Conservation (phyloP, 805 yeast species). For the Martiniozyma abietophila region DNA sequence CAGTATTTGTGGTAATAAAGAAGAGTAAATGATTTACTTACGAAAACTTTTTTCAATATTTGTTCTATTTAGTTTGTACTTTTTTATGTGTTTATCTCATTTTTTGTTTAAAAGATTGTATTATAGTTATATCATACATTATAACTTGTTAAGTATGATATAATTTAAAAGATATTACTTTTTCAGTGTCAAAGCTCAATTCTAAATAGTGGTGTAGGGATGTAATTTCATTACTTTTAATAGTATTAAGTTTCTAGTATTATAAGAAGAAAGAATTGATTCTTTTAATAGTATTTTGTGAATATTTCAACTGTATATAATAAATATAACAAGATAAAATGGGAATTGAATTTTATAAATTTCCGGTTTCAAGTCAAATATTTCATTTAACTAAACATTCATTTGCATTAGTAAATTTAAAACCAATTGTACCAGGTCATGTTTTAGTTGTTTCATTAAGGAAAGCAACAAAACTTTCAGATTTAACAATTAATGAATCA, state of each 20-base stretch:
- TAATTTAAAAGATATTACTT: too few relatives aligned
- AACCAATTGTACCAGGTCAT: conserved; percentile 93
- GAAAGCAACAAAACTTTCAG: conserved; percentile 54
- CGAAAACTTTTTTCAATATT: background rate
- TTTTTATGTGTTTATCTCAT: too few relatives aligned
- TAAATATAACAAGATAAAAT: background rate
- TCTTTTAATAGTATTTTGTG: background rate
- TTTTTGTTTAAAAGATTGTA: too few relatives aligned
- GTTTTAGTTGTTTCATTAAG: conserved; percentile 82
- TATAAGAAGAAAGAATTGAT: too few relatives aligned
- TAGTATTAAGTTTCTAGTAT: too few relatives aligned
- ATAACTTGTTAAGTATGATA: too few relatives aligned
- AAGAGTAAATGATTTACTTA: background rate
- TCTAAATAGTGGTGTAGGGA: too few relatives aligned
- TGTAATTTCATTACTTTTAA: too few relatives aligned
- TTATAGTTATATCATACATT: too few relatives aligned
- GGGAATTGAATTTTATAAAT: conserved; percentile 39
- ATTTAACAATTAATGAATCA: conserved; percentile 62
- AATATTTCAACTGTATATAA: background rate
- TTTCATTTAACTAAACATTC: conserved; percentile 50
- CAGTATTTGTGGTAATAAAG: conserved; percentile 4
- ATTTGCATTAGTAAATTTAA: conserved; percentile 82
- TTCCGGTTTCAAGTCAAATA: conserved; percentile 49
- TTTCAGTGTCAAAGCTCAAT: too few relatives aligned
- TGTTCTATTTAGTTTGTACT: background rate